Evolutionary conservation across 1,284 basidiomycete genomes (phyloP).

Genomic region (Ustilago curta): DNA sequence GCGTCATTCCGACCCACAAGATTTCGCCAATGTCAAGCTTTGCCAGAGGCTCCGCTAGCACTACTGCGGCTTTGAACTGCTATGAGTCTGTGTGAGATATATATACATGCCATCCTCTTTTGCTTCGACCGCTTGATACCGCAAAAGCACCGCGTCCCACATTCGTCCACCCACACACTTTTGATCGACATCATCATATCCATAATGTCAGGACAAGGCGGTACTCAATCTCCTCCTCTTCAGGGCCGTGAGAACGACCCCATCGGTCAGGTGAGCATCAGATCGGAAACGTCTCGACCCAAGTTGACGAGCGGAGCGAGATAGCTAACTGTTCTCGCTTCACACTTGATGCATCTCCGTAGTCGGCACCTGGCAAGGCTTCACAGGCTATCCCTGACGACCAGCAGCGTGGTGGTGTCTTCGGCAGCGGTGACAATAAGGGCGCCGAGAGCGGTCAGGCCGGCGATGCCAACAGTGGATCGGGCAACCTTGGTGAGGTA

Average conservation of each 20-base stretch:
- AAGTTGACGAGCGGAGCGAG: neutral
- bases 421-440: constrained; percentile 41
- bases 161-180: neutral
- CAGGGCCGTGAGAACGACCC: constrained; percentile 52
- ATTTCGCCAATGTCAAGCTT: neutral
- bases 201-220: constrained; percentile 41
- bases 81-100: neutral
- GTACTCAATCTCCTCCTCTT: constrained; percentile 53
- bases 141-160: neutral
- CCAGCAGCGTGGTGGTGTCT: constrained; percentile 45
- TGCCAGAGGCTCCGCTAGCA: neutral
- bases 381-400: constrained; percentile 47
- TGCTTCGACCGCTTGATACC: neutral
- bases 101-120: neutral
- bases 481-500: constrained; percentile 27
- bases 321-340: neutral
- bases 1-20: constrained; percentile 3
- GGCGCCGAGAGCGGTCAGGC: constrained; percentile 34
- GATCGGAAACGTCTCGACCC: neutral
- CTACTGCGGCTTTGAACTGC: neutral
- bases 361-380: constrained; percentile 49
- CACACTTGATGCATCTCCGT: neutral
- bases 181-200: constrained; percentile 1
- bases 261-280: constrained; percentile 48
- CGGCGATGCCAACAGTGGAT: constrained; percentile 20